Percentiles rank a stretch among this genome's conserved stretches.
phyloP scores from a whole-genome alignment of 2,329 filamentous ascomycete species.

The Xylaria sp. region DNA sequence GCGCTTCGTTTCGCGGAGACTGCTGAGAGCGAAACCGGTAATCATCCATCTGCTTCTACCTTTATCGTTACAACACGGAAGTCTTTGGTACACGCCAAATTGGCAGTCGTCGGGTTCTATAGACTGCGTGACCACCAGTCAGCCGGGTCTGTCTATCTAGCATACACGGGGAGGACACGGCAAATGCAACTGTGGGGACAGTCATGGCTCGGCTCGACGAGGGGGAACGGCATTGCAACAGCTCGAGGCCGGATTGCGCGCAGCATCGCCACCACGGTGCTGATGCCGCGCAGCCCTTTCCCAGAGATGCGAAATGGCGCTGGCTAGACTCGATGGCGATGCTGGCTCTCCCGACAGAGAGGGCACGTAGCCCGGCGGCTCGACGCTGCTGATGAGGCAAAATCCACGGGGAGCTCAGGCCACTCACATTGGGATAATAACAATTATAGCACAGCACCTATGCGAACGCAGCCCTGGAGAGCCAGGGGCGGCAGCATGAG shows the following conservation, averaged over 20 bases:
- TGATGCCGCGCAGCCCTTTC: slow-evolving; percentile 34
- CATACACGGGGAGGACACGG: slow-evolving; percentile 1
- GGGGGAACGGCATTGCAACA: slow-evolving; percentile 29
- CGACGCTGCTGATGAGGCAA: slow-evolving; percentile 10
- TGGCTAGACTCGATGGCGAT: slow-evolving; percentile 39
- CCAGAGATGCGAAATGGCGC: slow-evolving; percentile 39
- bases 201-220: slow-evolving; percentile 24
- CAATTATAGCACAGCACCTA: slow-evolving; percentile 52
- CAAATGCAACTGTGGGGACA: slow-evolving; percentile 8
- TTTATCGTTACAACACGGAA: slow-evolving; percentile 52
- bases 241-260: slow-evolving; percentile 33
- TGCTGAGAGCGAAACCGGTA: slow-evolving; percentile 81
- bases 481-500: slow-evolving; percentile 57
- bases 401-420: slow-evolving; percentile 10
- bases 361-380: slow-evolving; percentile 9
- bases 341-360: slow-evolving; percentile 30
- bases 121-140: slow-evolving; percentile 46
- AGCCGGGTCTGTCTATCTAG: slow-evolving; percentile 13
- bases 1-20: slow-evolving; percentile 78
- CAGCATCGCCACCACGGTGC: slow-evolving; percentile 34
- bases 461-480: slow-evolving; percentile 57
- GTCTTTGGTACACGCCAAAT: slow-evolving; percentile 55
- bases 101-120: slow-evolving; percentile 52
- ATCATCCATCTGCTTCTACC: slow-evolving; percentile 75
- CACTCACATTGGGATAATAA: slow-evolving; percentile 42